Base-by-base conservation (phyloP, 805 yeast species). In the Ogataea corticis region DNA sequence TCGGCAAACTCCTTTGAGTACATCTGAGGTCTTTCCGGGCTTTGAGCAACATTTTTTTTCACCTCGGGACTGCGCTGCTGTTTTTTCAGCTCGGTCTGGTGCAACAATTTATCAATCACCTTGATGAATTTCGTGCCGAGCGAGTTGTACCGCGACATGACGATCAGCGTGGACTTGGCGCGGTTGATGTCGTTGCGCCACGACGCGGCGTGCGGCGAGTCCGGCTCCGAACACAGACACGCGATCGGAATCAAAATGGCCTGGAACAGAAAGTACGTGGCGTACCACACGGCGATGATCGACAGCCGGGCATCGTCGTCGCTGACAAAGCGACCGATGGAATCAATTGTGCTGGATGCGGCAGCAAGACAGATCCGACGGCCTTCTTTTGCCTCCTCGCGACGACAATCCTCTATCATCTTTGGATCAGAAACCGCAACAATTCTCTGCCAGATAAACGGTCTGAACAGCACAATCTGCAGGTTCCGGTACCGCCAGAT, bases 231-330 rank as follows among this genome's bases (percentile, higher is more conserved):
- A 48, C 79, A 73, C 14, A 75, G 58, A 52, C 80, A 77, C 9
- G 77, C 75, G 42, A 80, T 71, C 7, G 83, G 81, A 39, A 82
- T 77, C 45, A 82, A 62, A 4, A 77, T 74, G 1, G 87, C 85
- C 58, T 82, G 86, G 63, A 82, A 80, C 12, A 80, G 51, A 59
- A 79, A 83, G 56, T 79, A 82, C 0, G 81, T 76, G 4, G 84
- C 77, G 61, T 81, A 78, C 87, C 87, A 82, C 21, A 78, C 73
- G 12, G 79, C 70, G 25, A 80, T 66, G 19, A 75, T 72, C n/a
- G 78, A 70, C 15, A 72, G 41, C 32, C 51, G 48, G 16, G 49
- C 7, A 13, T 49, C 46, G 25, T 50, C 44, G 7, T 50, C 50
- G 37, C 48, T 52, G 29, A 65, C 58, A 51, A 66, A 78, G 23